These are phyloP conservation scores for Amyloporia xantha DNA, from an alignment of 768 basidiomycete genomes.

Conservation along the genomic window DNA sequence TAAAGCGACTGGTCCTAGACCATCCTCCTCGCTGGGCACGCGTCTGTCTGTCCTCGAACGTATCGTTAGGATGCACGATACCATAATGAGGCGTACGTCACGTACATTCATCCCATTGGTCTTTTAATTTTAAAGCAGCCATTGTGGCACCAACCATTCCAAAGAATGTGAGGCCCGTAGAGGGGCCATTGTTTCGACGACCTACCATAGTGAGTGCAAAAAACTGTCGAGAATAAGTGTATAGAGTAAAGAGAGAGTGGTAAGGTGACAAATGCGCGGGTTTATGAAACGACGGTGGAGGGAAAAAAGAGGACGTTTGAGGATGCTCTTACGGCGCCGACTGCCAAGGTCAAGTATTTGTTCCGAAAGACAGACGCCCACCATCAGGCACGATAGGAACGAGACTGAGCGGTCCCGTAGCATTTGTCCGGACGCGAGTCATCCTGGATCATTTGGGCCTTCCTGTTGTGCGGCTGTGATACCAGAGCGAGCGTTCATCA, in stretches of 20 bases:
- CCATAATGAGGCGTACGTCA: conserved; percentile 1
- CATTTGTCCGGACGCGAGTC: too few relatives aligned
- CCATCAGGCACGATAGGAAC: neutral
- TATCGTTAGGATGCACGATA: too few relatives aligned
- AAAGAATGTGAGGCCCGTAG: conserved; percentile 28
- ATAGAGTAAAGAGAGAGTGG: neutral
- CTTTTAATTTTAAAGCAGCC: conserved; percentile 42
- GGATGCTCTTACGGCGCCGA: neutral
- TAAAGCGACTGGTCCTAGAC: conserved; percentile 19
- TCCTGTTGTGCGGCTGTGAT: too few relatives aligned
- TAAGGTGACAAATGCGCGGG: neutral
- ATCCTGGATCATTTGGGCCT: too few relatives aligned
- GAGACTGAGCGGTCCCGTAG: too few relatives aligned
- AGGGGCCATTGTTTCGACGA: neutral
- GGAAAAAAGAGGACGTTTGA: neutral
- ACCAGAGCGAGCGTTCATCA: too few relatives aligned
- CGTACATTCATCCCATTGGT: conserved; percentile 41
- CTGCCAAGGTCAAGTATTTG: neutral
- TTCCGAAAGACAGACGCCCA: neutral
- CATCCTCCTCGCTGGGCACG: conserved; percentile 36
- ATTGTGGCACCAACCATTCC: conserved; percentile 38
- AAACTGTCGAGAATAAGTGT: neutral
- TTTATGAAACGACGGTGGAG: neutral
- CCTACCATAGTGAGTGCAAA: neutral
- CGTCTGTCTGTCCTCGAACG: conserved; percentile 31